These are phyloP conservation scores for Hymenoscyphus scutula DNA, from an alignment of 2,329 filamentous ascomycete genomes.

Conservation along the genomic window DNA sequence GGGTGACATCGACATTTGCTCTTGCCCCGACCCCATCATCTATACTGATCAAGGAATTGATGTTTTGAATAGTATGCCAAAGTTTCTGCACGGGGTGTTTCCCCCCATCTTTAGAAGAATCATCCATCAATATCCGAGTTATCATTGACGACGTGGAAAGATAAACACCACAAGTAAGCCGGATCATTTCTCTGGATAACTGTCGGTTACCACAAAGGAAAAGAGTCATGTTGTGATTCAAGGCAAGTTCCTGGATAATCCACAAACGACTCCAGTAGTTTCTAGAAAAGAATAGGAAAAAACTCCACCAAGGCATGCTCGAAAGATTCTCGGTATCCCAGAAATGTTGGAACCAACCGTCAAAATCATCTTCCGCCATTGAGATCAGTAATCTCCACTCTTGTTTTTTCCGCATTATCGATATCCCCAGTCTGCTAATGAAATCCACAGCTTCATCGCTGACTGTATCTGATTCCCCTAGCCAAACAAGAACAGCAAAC, in stretches of 20 bases:
- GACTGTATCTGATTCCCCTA: not conserved
- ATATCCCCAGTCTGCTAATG: not conserved
- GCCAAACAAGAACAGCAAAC: conserved; percentile 10
- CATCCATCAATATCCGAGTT: not conserved
- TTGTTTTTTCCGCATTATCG: not conserved
- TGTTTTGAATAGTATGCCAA: not conserved
- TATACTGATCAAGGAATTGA: not conserved
- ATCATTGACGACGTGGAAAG: conserved; percentile 1
- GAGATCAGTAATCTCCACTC: not conserved
- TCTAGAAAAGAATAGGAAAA: conserved; percentile 8
- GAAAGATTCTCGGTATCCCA: not conserved
- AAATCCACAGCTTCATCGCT: conserved; percentile 4
- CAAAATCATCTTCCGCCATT: no score
- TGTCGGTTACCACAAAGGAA: conserved; percentile 15
- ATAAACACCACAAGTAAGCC: conserved; percentile 9
- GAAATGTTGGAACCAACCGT: no score
- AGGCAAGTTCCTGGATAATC: conserved; percentile 20
- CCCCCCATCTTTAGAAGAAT: no score
- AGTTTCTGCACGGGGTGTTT: not conserved
- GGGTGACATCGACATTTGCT: not conserved
- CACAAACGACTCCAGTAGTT: conserved; percentile 18
- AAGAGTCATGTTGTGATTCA: conserved; percentile 17
- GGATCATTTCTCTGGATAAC: conserved; percentile 12
- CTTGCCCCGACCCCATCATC: not conserved
- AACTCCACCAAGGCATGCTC: conserved; percentile 7